Percentiles rank a stretch among this genome's conserved stretches.
Evolutionary conservation across 495 filamentous ascomycete genomes (phyloP).

Genomic region (Penicillium soppii): DNA sequence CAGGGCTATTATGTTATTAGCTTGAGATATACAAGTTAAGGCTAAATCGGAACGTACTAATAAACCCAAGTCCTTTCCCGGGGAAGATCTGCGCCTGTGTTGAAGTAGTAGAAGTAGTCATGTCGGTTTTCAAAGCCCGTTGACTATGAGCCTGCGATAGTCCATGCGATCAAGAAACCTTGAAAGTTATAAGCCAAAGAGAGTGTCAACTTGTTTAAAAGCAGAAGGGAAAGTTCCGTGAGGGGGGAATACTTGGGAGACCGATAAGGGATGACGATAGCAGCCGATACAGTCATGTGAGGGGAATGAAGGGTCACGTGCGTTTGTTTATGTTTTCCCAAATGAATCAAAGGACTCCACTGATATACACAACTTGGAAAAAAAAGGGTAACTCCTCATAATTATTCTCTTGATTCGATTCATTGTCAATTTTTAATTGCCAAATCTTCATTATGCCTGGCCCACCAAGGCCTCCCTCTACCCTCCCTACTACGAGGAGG

Average conservation of each 20-base stretch:
- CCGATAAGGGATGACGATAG: slow-evolving; percentile 20
- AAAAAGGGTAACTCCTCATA: neutral
- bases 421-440: neutral
- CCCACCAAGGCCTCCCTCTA: slow-evolving; percentile 51
- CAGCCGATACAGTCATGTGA: slow-evolving; percentile 34
- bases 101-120: slow-evolving; percentile 28
- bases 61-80: slow-evolving; percentile 72
- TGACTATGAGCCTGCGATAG: neutral
- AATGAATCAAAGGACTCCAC: slow-evolving; percentile 25
- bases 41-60: slow-evolving; percentile 56
- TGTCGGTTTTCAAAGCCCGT: slow-evolving; percentile 21
- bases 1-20: slow-evolving; percentile 57
- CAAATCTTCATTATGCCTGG: slow-evolving; percentile 47
- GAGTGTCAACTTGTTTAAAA: neutral
- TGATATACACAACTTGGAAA: slow-evolving; percentile 14
- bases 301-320: slow-evolving; percentile 26
- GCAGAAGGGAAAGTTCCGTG: neutral
- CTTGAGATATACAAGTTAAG: neutral
- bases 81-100: slow-evolving; percentile 69
- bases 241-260: neutral
- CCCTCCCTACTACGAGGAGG: slow-evolving; percentile 51
- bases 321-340: slow-evolving; percentile 48
- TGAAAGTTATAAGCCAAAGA: too few species aligned
- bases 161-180: neutral
- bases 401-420: neutral